Evolutionary conservation across 2,329 filamentous ascomycete genomes (phyloP), one percentile per base, ranked within the genome.

Genomic region (Diaporthe sp.): DNA sequence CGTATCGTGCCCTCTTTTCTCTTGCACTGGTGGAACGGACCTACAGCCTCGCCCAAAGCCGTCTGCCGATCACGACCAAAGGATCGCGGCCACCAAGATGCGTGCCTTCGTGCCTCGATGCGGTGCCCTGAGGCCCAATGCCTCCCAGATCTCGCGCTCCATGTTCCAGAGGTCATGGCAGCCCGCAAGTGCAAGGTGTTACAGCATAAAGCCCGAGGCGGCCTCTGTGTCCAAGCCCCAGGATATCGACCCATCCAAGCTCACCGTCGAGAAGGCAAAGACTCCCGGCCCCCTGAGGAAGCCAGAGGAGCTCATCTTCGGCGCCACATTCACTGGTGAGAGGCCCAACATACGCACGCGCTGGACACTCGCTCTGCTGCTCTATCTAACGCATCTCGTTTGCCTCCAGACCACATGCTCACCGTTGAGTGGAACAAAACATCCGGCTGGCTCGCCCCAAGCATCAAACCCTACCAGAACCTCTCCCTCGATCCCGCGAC

Each of bases 401-500:
- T 25, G 37, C 49, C 37, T 46, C 51, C 83, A 97, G 97, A 99
- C 87, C 97, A 98, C 87, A 98, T 99, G 96, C 92, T 98, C 82
- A 93, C 94, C 76, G 90, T 98, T 80, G 95, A 98, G 88, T 99
- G 97, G 97, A 96, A 94, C 73, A 91, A 95, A 76, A 87, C 90
- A 67, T 88, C 94, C 79, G 97, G 96, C 84, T 98, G 97, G 97
- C 87, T 93, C 57, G 86, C 92, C 19, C 95, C 96, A 75, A 90
- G 91, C 79, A 98, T 99, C 83, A 92, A 91, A 25, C 97, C 97
- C 28, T 98, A 98, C 89, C 95, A 98, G 86, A 98, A 98, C 87
- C 94, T 99, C 80, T 96, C 94, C 61, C 93, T 99, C 81, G 97
- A 98, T 85, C 97, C 97, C 37, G 95, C 97, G 58, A 97, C 95